Conservation (phyloP, 2,329 filamentous ascomycete species). For the Tolypocladium capitatum region DNA sequence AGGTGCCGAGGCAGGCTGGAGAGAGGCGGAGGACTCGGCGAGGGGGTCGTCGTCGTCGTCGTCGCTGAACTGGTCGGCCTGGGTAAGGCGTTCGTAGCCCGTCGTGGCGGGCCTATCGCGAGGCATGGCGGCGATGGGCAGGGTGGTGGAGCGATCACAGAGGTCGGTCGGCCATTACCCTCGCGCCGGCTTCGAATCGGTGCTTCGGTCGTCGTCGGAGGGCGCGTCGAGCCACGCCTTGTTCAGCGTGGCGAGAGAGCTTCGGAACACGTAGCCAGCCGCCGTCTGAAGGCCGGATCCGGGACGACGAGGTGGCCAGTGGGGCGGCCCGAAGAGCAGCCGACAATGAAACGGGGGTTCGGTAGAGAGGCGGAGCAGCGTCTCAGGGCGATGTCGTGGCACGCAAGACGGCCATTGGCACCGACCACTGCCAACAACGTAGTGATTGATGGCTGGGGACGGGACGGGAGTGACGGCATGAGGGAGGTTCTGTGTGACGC, state of each 20-base stretch:
- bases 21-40: constrained; percentile 38
- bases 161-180: neutral
- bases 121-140: constrained; percentile 37
- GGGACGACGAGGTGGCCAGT: neutral
- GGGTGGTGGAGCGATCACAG: neutral
- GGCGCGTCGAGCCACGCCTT: neutral
- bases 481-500: neutral
- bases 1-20: constrained; percentile 44
- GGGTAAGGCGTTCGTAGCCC: constrained; percentile 73
- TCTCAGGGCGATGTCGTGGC: neutral
- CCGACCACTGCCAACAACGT: neutral
- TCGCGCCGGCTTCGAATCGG: neutral
- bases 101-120: constrained; percentile 59
- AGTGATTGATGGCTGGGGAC: neutral
- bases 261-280: neutral
- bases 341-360: neutral
- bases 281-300: neutral
- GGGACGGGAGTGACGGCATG: neutral
- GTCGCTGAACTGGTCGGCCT: constrained; percentile 64
- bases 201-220: neutral
- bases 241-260: neutral
- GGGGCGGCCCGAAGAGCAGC: neutral
- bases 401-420: neutral
- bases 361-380: neutral
- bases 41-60: constrained; percentile 54